Percentiles rank a stretch among this genome's conserved stretches.
Evolutionary conservation across 2,329 filamentous ascomycete species (phyloP).

Genomic region (Coleophoma crateriformis): DNA sequence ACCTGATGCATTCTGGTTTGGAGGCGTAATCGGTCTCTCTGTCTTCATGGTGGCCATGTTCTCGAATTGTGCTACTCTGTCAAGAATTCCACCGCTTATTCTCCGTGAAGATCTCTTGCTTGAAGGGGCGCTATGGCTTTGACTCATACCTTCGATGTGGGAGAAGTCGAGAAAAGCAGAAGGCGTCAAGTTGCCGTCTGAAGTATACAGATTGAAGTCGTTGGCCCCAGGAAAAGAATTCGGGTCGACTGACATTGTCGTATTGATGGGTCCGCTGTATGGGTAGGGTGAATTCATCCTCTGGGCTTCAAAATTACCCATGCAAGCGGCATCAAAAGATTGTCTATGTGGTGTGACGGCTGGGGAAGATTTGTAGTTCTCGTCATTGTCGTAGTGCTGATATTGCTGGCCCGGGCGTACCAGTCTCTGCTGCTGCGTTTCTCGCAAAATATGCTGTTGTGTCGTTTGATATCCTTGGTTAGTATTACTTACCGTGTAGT

Average conservation of each 20-base stretch:
- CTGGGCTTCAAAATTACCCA: slow-evolving; percentile 22
- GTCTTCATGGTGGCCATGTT: slow-evolving; percentile 37
- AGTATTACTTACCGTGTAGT: slow-evolving; percentile 44
- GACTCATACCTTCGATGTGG: slow-evolving; percentile 15
- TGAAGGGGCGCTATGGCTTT: slow-evolving; percentile 13
- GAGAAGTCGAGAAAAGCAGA: slow-evolving; percentile 26
- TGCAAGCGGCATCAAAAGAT: slow-evolving; percentile 43
- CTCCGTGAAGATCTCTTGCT: slow-evolving; percentile 32
- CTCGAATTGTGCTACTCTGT: slow-evolving; percentile 56
- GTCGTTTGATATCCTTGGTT: slow-evolving; percentile 46
- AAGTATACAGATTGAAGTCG: slow-evolving; percentile 23
- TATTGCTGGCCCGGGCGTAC: slow-evolving; percentile 63
- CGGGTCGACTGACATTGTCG: slow-evolving; percentile 29
- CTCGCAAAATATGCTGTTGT: slow-evolving; percentile 78
- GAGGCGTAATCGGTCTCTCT: slow-evolving; percentile 55
- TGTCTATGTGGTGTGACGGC: slow-evolving; percentile 48
- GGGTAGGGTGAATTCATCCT: slow-evolving; percentile 14
- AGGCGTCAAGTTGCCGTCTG: slow-evolving; percentile 19
- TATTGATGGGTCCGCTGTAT: slow-evolving; percentile 39
- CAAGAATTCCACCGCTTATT: slow-evolving; percentile 56
- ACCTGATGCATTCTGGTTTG: slow-evolving; percentile 51
- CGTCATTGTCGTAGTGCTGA: slow-evolving; percentile 30
- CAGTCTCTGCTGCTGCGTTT: slow-evolving; percentile 84
- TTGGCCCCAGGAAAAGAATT: slow-evolving; percentile 19
- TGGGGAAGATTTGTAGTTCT: slow-evolving; percentile 53